Percentiles rank a stretch among this genome's conserved stretches.
These are phyloP conservation scores for Steccherinum ochraceum DNA, from an alignment of 768 basidiomycete species.

Conservation along the genomic window DNA sequence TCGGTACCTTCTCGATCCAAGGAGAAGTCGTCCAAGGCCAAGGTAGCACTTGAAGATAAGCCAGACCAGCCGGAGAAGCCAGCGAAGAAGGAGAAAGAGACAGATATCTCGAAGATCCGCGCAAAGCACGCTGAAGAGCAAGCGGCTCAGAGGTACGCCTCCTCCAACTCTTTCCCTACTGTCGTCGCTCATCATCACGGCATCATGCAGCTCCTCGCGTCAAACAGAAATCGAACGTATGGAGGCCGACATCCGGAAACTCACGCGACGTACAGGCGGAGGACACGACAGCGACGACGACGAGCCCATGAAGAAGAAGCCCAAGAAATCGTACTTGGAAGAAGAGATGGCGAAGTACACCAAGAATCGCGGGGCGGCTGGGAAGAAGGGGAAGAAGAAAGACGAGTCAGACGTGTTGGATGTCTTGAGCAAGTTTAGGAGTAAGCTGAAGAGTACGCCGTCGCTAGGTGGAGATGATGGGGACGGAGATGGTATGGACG, in stretches of 20 bases:
- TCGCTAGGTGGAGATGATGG: constrained; percentile 18
- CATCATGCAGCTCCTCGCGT: constrained; percentile 44
- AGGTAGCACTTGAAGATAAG: constrained; percentile 3
- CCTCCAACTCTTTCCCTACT: constrained; percentile 6
- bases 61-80: constrained; percentile 5
- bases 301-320: constrained; percentile 41
- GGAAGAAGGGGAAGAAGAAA: constrained; percentile 42
- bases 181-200: background rate
- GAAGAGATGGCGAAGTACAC: constrained; percentile 81
- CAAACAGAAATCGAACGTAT: constrained; percentile 79
- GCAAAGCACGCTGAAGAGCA: constrained; percentile 72
- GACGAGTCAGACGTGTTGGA: constrained; percentile 72
- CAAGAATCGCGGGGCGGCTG: constrained; percentile 51
- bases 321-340: constrained; percentile 66
- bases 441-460: constrained; percentile 47
- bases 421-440: constrained; percentile 63
- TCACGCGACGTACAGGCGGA: constrained; percentile 37
- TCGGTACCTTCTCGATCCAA: constrained; percentile 3
- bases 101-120: constrained; percentile 66
- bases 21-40: constrained; percentile 13
- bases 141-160: constrained; percentile 49
- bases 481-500: constrained; percentile 13
- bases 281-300: constrained; percentile 62
- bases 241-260: constrained; percentile 81
- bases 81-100: constrained; percentile 32